These are phyloP conservation scores for Crithidia fasciculata DNA, from an alignment of 208 protist genomes.

Conservation along the genomic window DNA sequence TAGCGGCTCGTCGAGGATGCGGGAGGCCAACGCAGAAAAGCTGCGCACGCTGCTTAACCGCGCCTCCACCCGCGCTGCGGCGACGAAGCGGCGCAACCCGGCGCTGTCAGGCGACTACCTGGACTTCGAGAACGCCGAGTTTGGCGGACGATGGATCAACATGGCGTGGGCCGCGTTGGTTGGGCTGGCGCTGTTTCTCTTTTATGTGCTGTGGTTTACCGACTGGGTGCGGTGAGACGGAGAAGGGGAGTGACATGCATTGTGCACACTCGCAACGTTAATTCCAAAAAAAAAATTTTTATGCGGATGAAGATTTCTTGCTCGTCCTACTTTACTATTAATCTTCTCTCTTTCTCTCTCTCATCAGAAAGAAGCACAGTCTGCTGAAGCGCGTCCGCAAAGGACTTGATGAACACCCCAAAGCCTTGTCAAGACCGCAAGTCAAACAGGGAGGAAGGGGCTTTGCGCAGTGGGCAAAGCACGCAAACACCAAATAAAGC, in stretches of 20 bases:
- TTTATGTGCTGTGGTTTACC: slow-evolving; percentile 65
- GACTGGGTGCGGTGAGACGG: slow-evolving; percentile 35
- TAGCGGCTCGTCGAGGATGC: slow-evolving; percentile 17
- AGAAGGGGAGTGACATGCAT: not conserved
- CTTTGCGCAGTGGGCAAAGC: too few species aligned
- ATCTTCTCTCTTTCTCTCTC: not conserved
- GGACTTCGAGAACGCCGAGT: slow-evolving; percentile 40
- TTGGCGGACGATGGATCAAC: slow-evolving; percentile 39
- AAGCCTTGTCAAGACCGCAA: too few species aligned
- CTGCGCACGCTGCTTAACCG: slow-evolving; percentile 20
- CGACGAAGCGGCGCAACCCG: slow-evolving; percentile 25
- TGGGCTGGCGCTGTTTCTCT: slow-evolving; percentile 30
- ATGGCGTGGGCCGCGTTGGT: slow-evolving; percentile 27
- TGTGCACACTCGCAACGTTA: not conserved
- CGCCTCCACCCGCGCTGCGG: slow-evolving; percentile 14
- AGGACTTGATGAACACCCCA: too few species aligned
- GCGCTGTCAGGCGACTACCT: slow-evolving; percentile 38
- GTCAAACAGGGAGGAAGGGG: too few species aligned
- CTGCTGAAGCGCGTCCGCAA: too few species aligned
- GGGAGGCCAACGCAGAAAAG: slow-evolving; percentile 31
- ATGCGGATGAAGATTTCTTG: not conserved
- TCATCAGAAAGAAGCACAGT: not conserved
- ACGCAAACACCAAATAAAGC: too few species aligned
- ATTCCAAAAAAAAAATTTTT: too few species aligned
- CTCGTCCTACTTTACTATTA: not conserved